These are phyloP conservation scores for Wallacemonas sp. DNA, from an alignment of 208 protist genomes.

Conservation along the genomic window DNA sequence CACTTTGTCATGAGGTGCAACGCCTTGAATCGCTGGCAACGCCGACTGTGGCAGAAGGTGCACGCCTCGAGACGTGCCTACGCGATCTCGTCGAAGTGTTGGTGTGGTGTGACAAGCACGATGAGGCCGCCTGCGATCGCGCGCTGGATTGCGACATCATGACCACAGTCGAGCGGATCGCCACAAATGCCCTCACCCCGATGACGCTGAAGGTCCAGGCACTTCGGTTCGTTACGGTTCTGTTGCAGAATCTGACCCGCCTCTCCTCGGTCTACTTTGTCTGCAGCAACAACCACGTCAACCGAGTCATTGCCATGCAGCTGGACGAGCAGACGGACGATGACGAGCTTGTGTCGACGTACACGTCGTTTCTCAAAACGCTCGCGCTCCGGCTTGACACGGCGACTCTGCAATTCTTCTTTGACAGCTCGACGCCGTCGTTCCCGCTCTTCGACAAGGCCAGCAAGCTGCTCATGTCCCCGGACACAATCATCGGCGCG, in stretches of 20 bases:
- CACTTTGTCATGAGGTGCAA: conserved; percentile 57
- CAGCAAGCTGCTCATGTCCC: conserved; percentile 46
- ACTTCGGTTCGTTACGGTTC: conserved; percentile 69
- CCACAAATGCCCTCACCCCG: conserved; percentile 59
- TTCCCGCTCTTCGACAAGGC: conserved; percentile 83
- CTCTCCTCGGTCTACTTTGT: conserved; percentile 70
- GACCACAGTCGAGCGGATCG: conserved; percentile 63
- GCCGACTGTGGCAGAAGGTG: conserved; percentile 4
- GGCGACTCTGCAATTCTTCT: conserved; percentile 87
- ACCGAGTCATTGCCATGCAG: conserved; percentile 79
- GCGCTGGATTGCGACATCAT: conserved; percentile 64
- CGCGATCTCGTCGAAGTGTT: conserved; percentile 75
- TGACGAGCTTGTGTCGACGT: conserved; percentile 80
- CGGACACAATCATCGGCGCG: conserved; percentile 76
- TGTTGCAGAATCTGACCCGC: conserved; percentile 79
- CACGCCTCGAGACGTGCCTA: conserved; percentile 36
- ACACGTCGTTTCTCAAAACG: conserved; percentile 86
- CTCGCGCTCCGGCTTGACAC: conserved; percentile 78
- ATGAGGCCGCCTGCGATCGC: conserved; percentile 61
- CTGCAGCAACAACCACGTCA: conserved; percentile 90
- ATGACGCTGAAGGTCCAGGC: conserved; percentile 62
- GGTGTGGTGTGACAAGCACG: conserved; percentile 83
- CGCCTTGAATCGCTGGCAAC: conserved; percentile 8
- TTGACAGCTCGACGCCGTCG: conserved; percentile 43
- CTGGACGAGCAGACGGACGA: conserved; percentile 60